Percentiles rank a stretch among this genome's conserved stretches.
Conservation (phyloP, 306 rosid genomes). For the Rosa persica region DNA sequence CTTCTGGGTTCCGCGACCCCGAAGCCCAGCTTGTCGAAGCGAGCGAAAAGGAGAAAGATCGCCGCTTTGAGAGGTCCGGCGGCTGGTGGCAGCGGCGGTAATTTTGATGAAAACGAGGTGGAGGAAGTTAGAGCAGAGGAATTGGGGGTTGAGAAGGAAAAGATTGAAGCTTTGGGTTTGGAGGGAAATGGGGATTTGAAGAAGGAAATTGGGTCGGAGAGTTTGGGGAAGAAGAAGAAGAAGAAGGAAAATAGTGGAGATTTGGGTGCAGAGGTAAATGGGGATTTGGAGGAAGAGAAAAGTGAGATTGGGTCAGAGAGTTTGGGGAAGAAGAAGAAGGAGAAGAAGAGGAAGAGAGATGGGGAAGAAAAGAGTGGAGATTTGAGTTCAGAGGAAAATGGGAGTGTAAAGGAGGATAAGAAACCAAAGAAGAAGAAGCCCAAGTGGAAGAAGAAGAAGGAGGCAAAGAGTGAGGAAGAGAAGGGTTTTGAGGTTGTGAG, state of each 20-base stretch:
- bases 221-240: conserved; percentile 25
- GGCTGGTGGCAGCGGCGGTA: conserved; percentile 19
- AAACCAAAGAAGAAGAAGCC: conserved; percentile 29
- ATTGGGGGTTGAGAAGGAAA: conserved; percentile 22
- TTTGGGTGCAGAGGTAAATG: conserved; percentile 1
- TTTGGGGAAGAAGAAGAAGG: conserved; percentile 31
- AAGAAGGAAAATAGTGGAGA: conserved; percentile 31
- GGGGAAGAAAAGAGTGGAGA: conserved; percentile 20
- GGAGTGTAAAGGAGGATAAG: conserved; percentile 23
- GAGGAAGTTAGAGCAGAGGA: conserved; percentile 32
- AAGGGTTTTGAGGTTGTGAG: conserved; percentile 32
- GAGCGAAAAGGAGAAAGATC: conserved; percentile 62
- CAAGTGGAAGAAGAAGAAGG: conserved; percentile 33
- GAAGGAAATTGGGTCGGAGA: conserved; percentile 16
- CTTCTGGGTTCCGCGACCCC: conserved; percentile 45
- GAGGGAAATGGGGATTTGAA: conserved; percentile 6
- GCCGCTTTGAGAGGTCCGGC: conserved; percentile 31
- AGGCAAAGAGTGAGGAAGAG: conserved; percentile 26
- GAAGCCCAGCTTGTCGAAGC: conserved; percentile 66
- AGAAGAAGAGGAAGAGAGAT: conserved; percentile 30
- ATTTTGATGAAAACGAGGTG: conserved; percentile 12
- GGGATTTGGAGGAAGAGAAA: neutral
- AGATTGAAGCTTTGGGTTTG: conserved; percentile 23
- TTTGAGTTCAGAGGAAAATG: conserved; percentile 31
- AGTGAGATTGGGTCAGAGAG: conserved; percentile 17